These are phyloP conservation scores for Cucurbita pepo DNA, from an alignment of 306 rosid genomes.

Conservation along the genomic window DNA sequence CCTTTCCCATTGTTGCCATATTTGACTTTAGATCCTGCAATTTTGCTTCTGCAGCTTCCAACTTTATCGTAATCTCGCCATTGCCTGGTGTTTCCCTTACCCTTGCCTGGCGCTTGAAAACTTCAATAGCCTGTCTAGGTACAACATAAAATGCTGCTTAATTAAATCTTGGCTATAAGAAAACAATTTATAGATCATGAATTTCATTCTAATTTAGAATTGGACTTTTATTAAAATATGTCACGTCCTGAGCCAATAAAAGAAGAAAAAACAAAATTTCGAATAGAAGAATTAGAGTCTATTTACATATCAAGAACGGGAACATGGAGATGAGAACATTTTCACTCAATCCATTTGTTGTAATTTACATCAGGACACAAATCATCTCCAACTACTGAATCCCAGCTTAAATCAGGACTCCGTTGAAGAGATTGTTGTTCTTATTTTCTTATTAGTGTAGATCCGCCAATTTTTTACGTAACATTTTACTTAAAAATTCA, in stretches of 20 bases:
- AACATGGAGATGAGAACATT: neutral
- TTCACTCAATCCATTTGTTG: neutral
- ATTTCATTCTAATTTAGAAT: neutral
- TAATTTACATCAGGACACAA: neutral
- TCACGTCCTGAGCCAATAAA: neutral
- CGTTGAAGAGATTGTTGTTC: neutral
- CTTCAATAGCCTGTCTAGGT: constrained; percentile 97
- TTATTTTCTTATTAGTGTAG: neutral
- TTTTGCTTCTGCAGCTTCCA: constrained; percentile 79
- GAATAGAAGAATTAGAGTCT: neutral
- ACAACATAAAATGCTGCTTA: constrained; percentile 13
- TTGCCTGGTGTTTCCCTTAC: constrained; percentile 75
- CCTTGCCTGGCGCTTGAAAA: constrained; percentile 73
- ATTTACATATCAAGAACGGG: neutral
- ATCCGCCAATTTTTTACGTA: neutral
- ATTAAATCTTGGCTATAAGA: neutral
- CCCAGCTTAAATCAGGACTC: neutral
- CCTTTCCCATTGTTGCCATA: constrained; percentile 90
- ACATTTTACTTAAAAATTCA: neutral
- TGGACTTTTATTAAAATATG: neutral
- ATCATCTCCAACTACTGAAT: neutral
- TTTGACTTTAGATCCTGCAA: constrained; percentile 73
- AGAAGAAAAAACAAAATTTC: neutral
- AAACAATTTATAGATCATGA: neutral
- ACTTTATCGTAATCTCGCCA: constrained; percentile 55